A percentile compares a stretch with the other conserved stretches of the same genome.
phyloP scores from a whole-genome alignment of 768 basidiomycete species.

The Mycena vulgaris region DNA sequence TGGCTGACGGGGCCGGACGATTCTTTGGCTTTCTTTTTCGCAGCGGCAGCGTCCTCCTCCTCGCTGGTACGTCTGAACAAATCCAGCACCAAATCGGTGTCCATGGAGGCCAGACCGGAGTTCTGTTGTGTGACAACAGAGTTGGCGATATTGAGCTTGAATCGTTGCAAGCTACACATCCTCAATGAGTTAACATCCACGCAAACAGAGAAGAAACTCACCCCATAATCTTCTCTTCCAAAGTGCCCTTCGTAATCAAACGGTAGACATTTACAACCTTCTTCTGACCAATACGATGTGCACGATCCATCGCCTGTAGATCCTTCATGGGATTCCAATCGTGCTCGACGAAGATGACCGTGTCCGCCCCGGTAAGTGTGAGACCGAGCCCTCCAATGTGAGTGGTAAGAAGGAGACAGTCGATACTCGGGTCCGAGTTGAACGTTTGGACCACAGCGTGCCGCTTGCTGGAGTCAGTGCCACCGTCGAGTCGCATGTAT shows the following conservation, averaged over 20 bases:
- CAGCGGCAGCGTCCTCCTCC: slow-evolving; percentile 74
- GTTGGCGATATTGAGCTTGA: slow-evolving; percentile 98
- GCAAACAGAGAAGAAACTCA: slow-evolving; percentile 55
- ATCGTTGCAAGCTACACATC: slow-evolving; percentile 87
- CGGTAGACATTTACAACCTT: slow-evolving; percentile 99
- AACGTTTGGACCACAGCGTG: slow-evolving; percentile 98
- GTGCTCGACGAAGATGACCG: slow-evolving; percentile 99
- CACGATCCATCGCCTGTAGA: slow-evolving; percentile 98
- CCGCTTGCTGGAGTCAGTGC: slow-evolving; percentile 92
- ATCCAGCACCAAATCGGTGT: slow-evolving; percentile 96
- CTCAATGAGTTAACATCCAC: slow-evolving; percentile 29
- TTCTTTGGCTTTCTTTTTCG: slow-evolving; percentile 70
- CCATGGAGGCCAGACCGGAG: slow-evolving; percentile 94
- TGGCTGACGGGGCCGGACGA: slow-evolving; percentile 73
- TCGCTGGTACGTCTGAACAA: slow-evolving; percentile 89
- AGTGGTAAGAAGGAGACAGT: slow-evolving; percentile 95
- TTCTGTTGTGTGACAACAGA: slow-evolving; percentile 99
- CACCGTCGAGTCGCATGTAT: slow-evolving; percentile 98
- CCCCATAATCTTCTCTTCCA: slow-evolving; percentile 99
- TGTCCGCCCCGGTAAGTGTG: slow-evolving; percentile 97
- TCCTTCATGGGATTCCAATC: slow-evolving; percentile 99
- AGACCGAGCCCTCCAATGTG: slow-evolving; percentile 97
- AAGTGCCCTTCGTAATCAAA: slow-evolving; percentile 94
- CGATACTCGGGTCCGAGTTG: slow-evolving; percentile 97
- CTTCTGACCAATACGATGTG: slow-evolving; percentile 98